phyloP scores from a whole-genome alignment of 2,329 filamentous ascomycete species.

The Drechslerella stenobrocha region DNA sequence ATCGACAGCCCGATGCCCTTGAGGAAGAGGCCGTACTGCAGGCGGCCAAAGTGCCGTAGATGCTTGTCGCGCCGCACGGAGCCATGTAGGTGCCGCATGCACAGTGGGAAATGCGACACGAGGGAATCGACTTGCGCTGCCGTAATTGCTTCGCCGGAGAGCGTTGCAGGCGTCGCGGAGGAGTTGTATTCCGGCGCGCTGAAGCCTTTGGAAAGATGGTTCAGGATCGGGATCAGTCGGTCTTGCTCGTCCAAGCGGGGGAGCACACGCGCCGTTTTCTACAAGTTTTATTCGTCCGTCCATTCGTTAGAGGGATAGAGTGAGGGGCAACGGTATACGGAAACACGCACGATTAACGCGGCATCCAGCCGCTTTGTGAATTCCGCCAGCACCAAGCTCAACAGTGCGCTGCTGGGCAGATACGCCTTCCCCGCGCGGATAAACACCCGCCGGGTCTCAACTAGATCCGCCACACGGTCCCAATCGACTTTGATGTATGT shows the following conservation, averaged over 20 bases:
- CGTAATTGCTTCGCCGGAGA: slow-evolving; percentile 72
- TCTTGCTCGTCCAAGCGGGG: slow-evolving; percentile 96
- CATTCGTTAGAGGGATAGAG: too few relatives aligned
- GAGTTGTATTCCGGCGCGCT: slow-evolving; percentile 86
- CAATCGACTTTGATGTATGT: slow-evolving; percentile 96
- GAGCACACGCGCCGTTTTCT: slow-evolving; percentile 86
- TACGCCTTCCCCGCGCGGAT: slow-evolving; percentile 82
- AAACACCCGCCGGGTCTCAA: slow-evolving; percentile 77
- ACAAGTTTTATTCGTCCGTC: too few relatives aligned
- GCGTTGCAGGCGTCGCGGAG: slow-evolving; percentile 62
- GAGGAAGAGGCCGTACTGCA: slow-evolving; percentile 94
- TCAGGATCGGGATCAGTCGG: slow-evolving; percentile 73
- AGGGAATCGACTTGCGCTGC: slow-evolving; percentile 79
- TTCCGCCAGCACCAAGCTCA: slow-evolving; percentile 85
- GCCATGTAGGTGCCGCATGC: slow-evolving; percentile 89
- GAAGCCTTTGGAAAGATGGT: slow-evolving; percentile 93
- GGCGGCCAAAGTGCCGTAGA: slow-evolving; percentile 86
- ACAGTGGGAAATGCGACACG: slow-evolving; percentile 81
- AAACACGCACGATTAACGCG: slow-evolving; percentile 70
- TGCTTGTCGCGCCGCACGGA: slow-evolving; percentile 84
- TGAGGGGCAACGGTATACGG: slow-evolving; percentile 25
- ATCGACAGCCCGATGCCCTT: slow-evolving; percentile 91
- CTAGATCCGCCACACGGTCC: slow-evolving; percentile 85
- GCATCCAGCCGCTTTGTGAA: slow-evolving; percentile 78
- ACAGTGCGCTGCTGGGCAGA: slow-evolving; percentile 82